Evolutionary conservation across 306 rosid genomes (phyloP), one percentile per base, ranked within the genome.

Genomic region (Cicer yamashitae): DNA sequence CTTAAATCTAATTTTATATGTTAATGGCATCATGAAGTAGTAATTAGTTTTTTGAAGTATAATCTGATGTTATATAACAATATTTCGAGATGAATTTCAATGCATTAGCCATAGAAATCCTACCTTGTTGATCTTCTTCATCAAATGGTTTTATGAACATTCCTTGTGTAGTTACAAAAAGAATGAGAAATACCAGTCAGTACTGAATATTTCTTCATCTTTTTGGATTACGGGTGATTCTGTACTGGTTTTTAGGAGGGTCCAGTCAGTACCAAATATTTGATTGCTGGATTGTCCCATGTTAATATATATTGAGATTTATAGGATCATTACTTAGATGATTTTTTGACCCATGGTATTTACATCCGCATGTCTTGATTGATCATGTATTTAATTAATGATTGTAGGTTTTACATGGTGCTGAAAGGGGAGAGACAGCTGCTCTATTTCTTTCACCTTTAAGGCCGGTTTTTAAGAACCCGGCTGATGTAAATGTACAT

Each of bases 381-480:
- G 57, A 66, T 56, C 71, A 40, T 82, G 60, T 62, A 30, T 69
- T 3, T 48, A 20, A 67, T 65, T 8, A 80, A 51, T 66, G 67
- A 70, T 83, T 87, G 75, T 90, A 96, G 99, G 91, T 86, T 80
- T 71, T 96, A 69, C 94, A 91, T 58, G 99, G 99, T 34, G 91
- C 89, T 7, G 98, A 96, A 81, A 88, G 96, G 83, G 99, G 98
- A 64, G 98, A 96, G 82, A 82, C 87, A 0, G 88, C 92, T 78
- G 97, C 96, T 74, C 68, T 96, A 50, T 87, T 96, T 84, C 97
- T 96, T 67, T 96, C 99, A 75, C 99, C 96, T 75, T 84, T 89
- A 84, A 89, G 80, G 78, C 87, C 91, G 2, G 82, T 85, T 74
- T 89, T 84, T 82, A 91, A 89, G 86, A 87, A 89, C 47, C 80